Conservation (phyloP, 345 rosid species). For the Sonneratia caseolaris region DNA sequence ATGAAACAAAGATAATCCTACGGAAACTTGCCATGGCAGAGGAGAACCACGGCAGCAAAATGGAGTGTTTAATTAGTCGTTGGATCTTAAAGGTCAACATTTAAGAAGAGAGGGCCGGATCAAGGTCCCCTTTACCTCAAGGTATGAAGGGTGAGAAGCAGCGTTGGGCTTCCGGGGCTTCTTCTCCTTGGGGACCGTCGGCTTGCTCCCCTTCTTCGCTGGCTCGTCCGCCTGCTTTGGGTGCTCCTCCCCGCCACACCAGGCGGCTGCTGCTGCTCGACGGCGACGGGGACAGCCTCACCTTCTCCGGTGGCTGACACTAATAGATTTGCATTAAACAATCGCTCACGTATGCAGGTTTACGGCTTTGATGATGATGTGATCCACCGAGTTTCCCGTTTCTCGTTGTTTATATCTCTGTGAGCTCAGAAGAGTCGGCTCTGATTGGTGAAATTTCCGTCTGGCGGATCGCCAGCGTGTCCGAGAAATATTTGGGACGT, state of each 20-base stretch:
- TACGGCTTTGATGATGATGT: not conserved
- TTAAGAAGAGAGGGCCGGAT: not conserved
- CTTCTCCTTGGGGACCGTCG: conserved; percentile 30
- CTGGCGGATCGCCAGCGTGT: conserved; percentile 34
- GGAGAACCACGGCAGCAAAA: not conserved
- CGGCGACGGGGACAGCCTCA: conserved; percentile 11
- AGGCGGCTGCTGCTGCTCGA: conserved; percentile 3
- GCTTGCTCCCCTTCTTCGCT: conserved; percentile 28
- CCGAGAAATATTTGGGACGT: conserved; percentile 17
- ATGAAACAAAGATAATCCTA: not conserved
- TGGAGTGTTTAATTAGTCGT: not conserved
- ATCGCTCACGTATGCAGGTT: not conserved
- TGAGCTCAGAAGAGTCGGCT: not conserved
- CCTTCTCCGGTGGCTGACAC: conserved; percentile 26
- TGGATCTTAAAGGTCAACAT: not conserved
- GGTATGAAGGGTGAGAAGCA: conserved; percentile 70
- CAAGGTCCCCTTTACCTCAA: conserved; percentile 30
- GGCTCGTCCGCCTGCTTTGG: conserved; percentile 9
- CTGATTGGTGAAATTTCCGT: conserved; percentile 18
- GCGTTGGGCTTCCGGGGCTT: conserved; percentile 32
- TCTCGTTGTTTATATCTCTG: conserved; percentile 21
- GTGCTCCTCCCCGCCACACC: conserved; percentile 11
- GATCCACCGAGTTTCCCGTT: too few species aligned
- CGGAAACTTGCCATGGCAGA: not conserved
- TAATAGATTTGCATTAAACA: not conserved